Base-by-base conservation (phyloP, 2,329 filamentous ascomycete species). In the Botrytis fabae region DNA sequence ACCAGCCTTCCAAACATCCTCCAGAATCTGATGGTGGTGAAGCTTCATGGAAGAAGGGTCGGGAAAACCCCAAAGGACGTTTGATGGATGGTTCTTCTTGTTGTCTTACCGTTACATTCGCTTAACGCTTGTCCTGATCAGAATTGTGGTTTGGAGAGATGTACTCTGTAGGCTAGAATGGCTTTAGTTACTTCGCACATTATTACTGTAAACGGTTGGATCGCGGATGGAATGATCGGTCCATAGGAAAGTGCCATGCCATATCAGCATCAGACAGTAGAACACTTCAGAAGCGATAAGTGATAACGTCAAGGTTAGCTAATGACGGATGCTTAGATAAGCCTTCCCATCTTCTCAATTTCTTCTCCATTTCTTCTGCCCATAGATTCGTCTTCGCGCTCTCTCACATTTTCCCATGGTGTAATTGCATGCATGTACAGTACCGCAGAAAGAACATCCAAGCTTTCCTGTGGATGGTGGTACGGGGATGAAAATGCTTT, bases 31-130 rank as follows among this genome's bases (percentile, higher is more conserved):
- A n/a, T n/a, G 14, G 38, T 42, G 18, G 18, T 46, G 40, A 64
- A 46, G 61, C 14, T 44, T 28, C 38, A 63, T 4, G 38, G 61
- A 28, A 64, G 48, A 32, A 28, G n/a, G 18, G 28, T 22, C 9
- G 40, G 40, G 42, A 28, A 64, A 32, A 32, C 22, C 18, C 10
- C 28, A 28, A 40, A 64, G 40, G n/a, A 44, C n/a, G 40, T 46
- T 64, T 44, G 40, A 57, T 57, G 51, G n/a, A 57, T 57, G 51
- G 51, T 4, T 63, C 61, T 46, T 63, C 61, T 64, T 14, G 40
- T 32, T 46, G 61, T 64, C n/a, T 57, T 57, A 25, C 61, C 28
- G 61, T 64, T 64, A 64, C 61, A 64, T 40, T 46, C 61, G 61
- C 61, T 64, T 64, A 64, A 64, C 12, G 61, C n/a, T 46, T 63